A percentile compares a stretch with the other conserved stretches of the same genome.
These are phyloP conservation scores for Fusarium sororula DNA, from an alignment of 2,329 filamentous ascomycete species.

Conservation along the genomic window DNA sequence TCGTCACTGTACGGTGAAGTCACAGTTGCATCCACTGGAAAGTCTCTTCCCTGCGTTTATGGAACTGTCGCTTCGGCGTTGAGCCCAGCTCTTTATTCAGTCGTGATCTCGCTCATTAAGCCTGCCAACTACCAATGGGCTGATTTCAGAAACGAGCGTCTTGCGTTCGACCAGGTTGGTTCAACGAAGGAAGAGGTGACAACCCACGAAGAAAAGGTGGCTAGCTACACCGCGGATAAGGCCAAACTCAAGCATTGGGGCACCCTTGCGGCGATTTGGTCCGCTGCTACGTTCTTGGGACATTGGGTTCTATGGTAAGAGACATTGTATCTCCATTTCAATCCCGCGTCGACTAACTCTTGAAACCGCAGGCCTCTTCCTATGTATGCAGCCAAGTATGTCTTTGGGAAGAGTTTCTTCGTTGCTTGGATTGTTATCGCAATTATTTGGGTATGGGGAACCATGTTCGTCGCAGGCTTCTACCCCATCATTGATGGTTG, in stretches of 20 bases:
- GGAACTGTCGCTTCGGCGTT: conserved; percentile 60
- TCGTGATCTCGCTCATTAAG: conserved; percentile 56
- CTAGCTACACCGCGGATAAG: conserved; percentile 44
- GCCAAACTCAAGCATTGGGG: conserved; percentile 57
- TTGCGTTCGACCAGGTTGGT: conserved; percentile 47
- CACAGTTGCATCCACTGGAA: conserved; percentile 57
- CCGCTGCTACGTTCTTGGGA: conserved; percentile 59
- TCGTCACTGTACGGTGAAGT: conserved; percentile 57
- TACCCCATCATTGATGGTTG: conserved; percentile 60
- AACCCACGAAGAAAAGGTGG: conserved; percentile 35
- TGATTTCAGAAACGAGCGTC: conserved; percentile 51
- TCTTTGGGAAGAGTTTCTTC: conserved; percentile 60
- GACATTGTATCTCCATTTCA: no score
- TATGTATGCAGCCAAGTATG: conserved; percentile 62
- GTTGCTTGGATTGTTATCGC: conserved; percentile 60
- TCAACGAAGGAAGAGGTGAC: not conserved
- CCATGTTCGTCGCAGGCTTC: conserved; percentile 58
- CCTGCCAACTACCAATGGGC: conserved; percentile 54
- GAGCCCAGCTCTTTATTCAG: conserved; percentile 54
- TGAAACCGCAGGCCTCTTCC: conserved; percentile 54
- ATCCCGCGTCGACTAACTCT: not conserved
- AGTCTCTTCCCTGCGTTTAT: conserved; percentile 61
- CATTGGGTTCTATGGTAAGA: conserved; percentile 58
- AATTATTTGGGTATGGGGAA: conserved; percentile 63
- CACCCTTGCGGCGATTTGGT: conserved; percentile 45